phyloP scores from a whole-genome alignment of 352 stramenopile species.

The Thalassiosira livingstoniorum region DNA sequence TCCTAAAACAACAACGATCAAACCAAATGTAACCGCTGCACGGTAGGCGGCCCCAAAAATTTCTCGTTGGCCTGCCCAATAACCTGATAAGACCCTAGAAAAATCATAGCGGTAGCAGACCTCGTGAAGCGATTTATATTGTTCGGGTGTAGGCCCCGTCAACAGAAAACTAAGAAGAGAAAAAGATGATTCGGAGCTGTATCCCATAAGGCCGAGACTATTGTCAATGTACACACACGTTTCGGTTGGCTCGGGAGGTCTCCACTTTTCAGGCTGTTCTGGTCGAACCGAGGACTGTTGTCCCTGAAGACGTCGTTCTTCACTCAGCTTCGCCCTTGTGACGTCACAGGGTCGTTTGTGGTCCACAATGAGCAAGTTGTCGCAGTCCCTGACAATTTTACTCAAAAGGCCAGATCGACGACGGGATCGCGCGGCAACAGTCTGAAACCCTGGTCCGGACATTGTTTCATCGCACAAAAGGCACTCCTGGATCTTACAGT shows the following conservation, averaged over 20 bases:
- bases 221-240: slow-evolving; percentile 10
- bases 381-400: slow-evolving; percentile 19
- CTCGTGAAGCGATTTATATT: background rate
- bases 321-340: background rate
- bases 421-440: slow-evolving; percentile 14
- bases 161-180: background rate
- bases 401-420: slow-evolving; percentile 23
- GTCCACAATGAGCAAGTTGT: slow-evolving; percentile 22
- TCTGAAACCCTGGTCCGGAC: slow-evolving; percentile 14
- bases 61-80: background rate
- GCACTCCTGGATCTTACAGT: slow-evolving; percentile 6
- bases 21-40: slow-evolving; percentile 19
- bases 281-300: background rate
- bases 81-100: background rate
- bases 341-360: slow-evolving; percentile 14
- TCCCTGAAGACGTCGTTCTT: background rate
- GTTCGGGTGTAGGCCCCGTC: background rate
- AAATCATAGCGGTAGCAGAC: slow-evolving; percentile 17
- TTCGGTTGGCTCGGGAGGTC: slow-evolving; percentile 1
- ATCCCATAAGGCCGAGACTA: background rate
- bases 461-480: slow-evolving; percentile 25
- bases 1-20: slow-evolving; percentile 21
- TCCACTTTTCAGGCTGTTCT: background rate
- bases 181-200: background rate
- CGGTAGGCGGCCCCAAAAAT: slow-evolving; percentile 1